Evolutionary conservation across 495 filamentous ascomycete genomes (phyloP).

Genomic region (Penicillium ucsense): DNA sequence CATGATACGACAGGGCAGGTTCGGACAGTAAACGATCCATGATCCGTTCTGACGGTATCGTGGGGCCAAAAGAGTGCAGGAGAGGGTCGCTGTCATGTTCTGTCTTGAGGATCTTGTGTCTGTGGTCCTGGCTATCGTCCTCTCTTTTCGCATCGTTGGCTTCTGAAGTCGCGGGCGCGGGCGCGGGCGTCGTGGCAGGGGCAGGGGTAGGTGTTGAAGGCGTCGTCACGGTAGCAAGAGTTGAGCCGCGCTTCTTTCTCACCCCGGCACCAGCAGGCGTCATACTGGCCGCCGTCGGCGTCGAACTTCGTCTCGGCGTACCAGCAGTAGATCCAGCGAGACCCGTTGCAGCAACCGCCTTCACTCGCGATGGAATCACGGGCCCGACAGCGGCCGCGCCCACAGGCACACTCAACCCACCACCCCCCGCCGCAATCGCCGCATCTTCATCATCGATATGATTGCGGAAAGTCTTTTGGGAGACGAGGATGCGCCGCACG

Average conservation of each 20-base stretch:
- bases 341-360: not conserved
- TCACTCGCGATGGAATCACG: conserved; percentile 10
- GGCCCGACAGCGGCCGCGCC: conserved; percentile 28
- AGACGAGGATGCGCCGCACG: conserved; percentile 83
- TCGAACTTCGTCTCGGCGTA: conserved; percentile 23
- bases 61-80: conserved; percentile 51
- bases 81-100: conserved; percentile 51
- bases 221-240: conserved; percentile 5
- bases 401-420: not conserved
- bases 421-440: conserved; percentile 26
- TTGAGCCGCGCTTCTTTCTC: conserved; percentile 11
- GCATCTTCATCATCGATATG: conserved; percentile 86
- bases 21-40: conserved; percentile 58
- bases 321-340: not conserved
- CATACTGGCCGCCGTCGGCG: conserved; percentile 10
- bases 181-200: not conserved
- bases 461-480: conserved; percentile 85
- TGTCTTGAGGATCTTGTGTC: conserved; percentile 27
- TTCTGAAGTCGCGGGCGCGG: conserved; percentile 2
- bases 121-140: conserved; percentile 13
- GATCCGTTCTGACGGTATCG: conserved; percentile 54
- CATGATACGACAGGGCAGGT: conserved; percentile 71
- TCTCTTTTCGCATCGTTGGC: conserved; percentile 12
- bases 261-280: conserved; percentile 1
- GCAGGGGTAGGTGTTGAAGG: conserved; percentile 1